Base-by-base conservation (phyloP, 345 rosid species). In the Boechera retrofracta region DNA sequence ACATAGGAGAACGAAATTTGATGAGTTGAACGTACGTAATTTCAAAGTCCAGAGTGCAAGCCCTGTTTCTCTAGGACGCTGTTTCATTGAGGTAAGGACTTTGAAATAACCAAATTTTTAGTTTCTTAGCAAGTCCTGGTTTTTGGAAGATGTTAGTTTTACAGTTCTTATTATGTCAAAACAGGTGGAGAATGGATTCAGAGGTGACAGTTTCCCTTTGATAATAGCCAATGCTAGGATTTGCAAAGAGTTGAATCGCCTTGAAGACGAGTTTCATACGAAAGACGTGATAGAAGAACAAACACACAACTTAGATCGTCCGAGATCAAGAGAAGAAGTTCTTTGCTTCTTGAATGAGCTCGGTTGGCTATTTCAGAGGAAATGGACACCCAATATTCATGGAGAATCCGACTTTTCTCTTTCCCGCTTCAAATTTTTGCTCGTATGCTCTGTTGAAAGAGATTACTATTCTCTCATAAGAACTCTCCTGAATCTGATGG, bases 111-210 rank as follows among this genome's bases (percentile, higher is more conserved):
- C 2, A 0, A 60, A 44, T 0, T 39, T 24, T 32, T 53, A 16
- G 75, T 62, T 52, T 61, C 56, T 24, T 61, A 5, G 55, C 6
- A 70, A 59, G 31, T 77, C 44, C 48, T 51, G 1, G 8, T 48
- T 48, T 48, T 36, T 44, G 12, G 12, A 57, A 31, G 67, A 24
- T 35, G 67, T 58, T 57, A 69, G 63, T 10, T 57, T 28, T 8
- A 77, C 35, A 28, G 6, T 64, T 71, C 16, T 15, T 35, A n/a
- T 36, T 63, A 2, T 71, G 33, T 79, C 67, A 59, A 59, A 59
- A 73, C 86, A 92, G 98, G 97, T 91, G 54, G 97, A 88, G 78
- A 89, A 91, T 72, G 97, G 97, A 61, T 87, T 91, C 85, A 85
- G 87, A 84, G 88, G 95, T 48, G 89, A 86, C 59, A 88, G 87